Base-by-base conservation (phyloP, 1,139 yeast species). In the Saccharomycopsis hybrid region DNA sequence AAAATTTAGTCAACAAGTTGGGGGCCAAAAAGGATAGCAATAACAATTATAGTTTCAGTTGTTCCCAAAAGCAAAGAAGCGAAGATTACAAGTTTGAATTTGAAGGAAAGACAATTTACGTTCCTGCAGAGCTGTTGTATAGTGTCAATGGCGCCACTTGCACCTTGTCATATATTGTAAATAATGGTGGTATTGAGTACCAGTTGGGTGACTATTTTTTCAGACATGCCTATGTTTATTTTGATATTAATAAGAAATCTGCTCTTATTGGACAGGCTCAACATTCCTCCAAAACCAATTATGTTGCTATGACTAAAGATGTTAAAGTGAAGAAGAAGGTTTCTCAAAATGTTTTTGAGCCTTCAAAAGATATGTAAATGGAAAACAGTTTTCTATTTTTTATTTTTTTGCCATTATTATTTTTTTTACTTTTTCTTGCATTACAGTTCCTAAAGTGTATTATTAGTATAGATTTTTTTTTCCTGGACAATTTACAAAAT, bases 81-180 rank as follows among this genome's bases (percentile, higher is more conserved):
- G 35, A 31, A 37, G 41, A 41, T 29, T 39, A 38, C 32, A 24
- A 29, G 27, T 45, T 45, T 25, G 29, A 29, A n/a, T 45, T 45
- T 31, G 33, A 43, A 5, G 43, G 43, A 3, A 24, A 32, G 8
- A 28, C 24, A 3, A 42, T 47, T 24, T 4, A 7, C 3, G 47
- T 47, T 24, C 50, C 50, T 25, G 27, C 25, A 9, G 36, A 33
- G 8, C 11, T 36, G 3, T 31, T 47, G n/a, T 11, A 25, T 11
- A 29, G 24, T 11, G 11, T 5, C 8, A 28, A 29, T 13, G 35
- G 35, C 27, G 36, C 9, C 27, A 13, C 7, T 18, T 41, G 44
- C 18, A 5, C 44, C 61, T 65, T 62, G 3, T 52, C 70, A 24
- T 67, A 24, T 9, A 11, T 43, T 24, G 39, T 24, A 28, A 32